Base-by-base conservation (phyloP, 2,329 filamentous ascomycete species). In the Fusarium austroafricanum region DNA sequence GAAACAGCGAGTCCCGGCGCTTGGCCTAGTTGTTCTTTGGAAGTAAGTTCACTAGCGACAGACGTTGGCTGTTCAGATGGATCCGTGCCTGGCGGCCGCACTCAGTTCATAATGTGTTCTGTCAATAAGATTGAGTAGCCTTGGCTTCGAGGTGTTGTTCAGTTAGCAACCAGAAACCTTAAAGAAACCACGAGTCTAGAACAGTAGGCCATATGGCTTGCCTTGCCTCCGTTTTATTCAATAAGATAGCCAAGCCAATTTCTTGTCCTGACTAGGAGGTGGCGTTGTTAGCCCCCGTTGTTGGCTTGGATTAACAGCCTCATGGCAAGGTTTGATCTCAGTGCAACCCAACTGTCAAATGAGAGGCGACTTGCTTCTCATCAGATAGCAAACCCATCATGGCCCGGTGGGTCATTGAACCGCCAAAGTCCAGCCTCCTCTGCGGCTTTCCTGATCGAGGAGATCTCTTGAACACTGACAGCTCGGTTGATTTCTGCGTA, bases 401-500 rank as follows among this genome's bases (percentile, higher is more conserved):
- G 83, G 55, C 75, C 78, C 4, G 84, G 84, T 28, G 84, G 81
- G 60, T 96, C 92, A 60, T 90, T 89, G 75, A 96, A 93, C 20
- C 92, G 83, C 92, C 92, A 96, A 18, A 96, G 79, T 0, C 93
- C 92, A 43, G 89, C 91, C 37, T 87, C 82, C 70, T 89, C 84
- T 1, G 92, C 93, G 4, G 91, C 91, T 68, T 84, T 83, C 55
- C 87, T 84, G 3, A 95, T 90, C 6, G 81, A 82, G 1, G 85
- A 87, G 10, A 95, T 79, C 76, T 96, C 92, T 3, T 87, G 82
- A 35, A 84, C 79, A 3, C 66, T 72, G 15, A 74, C 71, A 87
- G 82, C n/a, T 35, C 92, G 87, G 75, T 96, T 95, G 74, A 96
- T 92, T 39, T 96, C 92, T 18, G 84, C 83, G 78, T 95, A 96